phyloP scores from a whole-genome alignment of 2,329 filamentous ascomycete genomes.

The Nemania sp. region DNA sequence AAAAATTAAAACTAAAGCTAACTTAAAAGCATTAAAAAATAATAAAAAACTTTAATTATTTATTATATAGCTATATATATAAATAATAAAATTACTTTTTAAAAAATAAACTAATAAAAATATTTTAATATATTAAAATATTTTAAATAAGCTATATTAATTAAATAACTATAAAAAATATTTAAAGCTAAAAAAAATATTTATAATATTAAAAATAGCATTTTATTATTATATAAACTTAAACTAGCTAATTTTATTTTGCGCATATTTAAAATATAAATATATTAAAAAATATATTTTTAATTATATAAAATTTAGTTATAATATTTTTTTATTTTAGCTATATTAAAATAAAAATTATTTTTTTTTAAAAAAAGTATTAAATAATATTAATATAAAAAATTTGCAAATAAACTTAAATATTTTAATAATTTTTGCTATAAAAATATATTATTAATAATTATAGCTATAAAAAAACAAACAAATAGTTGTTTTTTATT shows the following conservation, averaged over 20 bases:
- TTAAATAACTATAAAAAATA: background rate
- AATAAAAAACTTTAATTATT: background rate
- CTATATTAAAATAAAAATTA: slow-evolving; percentile 3
- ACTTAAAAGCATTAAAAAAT: slow-evolving; percentile 1
- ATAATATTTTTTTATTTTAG: no score
- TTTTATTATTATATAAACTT: slow-evolving; percentile 1
- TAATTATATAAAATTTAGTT: slow-evolving; percentile 3
- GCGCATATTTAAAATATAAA: background rate
- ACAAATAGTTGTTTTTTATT: slow-evolving; percentile 1
- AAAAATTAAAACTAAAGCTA: slow-evolving; percentile 2
- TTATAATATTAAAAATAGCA: slow-evolving; percentile 1
- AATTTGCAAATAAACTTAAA: background rate
- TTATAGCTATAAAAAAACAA: no score
- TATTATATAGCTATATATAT: background rate
- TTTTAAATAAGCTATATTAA: slow-evolving; percentile 12
- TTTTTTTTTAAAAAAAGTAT: slow-evolving; percentile 1
- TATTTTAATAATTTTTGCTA: slow-evolving; percentile 9
- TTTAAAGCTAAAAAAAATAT: slow-evolving; percentile 2
- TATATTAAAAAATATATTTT: background rate
- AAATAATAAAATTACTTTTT: background rate
- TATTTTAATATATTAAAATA: slow-evolving; percentile 12
- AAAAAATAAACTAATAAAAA: no score
- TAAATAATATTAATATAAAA: slow-evolving; percentile 7
- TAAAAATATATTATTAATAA: slow-evolving; percentile 11
- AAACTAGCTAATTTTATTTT: slow-evolving; percentile 13